Percentiles rank a stretch among this genome's conserved stretches.
Evolutionary conservation across 1,139 yeast species (phyloP).

Genomic region (Yamadazyma triangularis): DNA sequence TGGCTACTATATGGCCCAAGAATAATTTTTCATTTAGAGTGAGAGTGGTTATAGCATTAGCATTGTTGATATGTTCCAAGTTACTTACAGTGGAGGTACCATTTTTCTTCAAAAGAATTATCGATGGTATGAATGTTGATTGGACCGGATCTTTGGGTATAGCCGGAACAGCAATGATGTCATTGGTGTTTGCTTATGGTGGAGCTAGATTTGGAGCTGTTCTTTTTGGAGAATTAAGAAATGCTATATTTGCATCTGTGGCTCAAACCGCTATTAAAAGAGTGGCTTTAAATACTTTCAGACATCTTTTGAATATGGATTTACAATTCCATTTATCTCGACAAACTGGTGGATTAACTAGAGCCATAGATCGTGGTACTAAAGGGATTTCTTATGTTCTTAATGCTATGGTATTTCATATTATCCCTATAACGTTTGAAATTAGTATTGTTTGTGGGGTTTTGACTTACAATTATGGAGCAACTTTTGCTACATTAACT

Average conservation of each 20-base stretch:
- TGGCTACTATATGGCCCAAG: constrained; percentile 88
- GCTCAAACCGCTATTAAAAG: constrained; percentile 92
- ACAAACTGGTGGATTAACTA: constrained; percentile 93
- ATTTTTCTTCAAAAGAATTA: constrained; percentile 81
- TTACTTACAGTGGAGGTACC: constrained; percentile 93
- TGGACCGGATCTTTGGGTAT: constrained; percentile 67
- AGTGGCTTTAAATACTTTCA: constrained; percentile 85
- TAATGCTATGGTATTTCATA: constrained; percentile 95
- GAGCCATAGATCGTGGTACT: constrained; percentile 97
- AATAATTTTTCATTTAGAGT: constrained; percentile 63
- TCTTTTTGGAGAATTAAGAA: constrained; percentile 86
- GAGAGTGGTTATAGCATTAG: constrained; percentile 72
- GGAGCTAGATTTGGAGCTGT: constrained; percentile 94
- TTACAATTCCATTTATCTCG: constrained; percentile 83
- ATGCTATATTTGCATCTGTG: constrained; percentile 92
- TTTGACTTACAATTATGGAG: constrained; percentile 86
- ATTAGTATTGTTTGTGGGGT: constrained; percentile 92
- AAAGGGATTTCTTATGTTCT: constrained; percentile 93
- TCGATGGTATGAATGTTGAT: constrained; percentile 90
- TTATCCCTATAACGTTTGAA: constrained; percentile 88
- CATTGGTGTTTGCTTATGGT: constrained; percentile 85
- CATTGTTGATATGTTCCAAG: constrained; percentile 73
- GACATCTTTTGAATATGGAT: constrained; percentile 78
- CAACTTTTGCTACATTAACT: constrained; percentile 85
- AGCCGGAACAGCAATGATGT: constrained; percentile 58